Evolutionary conservation across 2,329 filamentous ascomycete genomes (phyloP).

Genomic region (Corynespora cassiicola): DNA sequence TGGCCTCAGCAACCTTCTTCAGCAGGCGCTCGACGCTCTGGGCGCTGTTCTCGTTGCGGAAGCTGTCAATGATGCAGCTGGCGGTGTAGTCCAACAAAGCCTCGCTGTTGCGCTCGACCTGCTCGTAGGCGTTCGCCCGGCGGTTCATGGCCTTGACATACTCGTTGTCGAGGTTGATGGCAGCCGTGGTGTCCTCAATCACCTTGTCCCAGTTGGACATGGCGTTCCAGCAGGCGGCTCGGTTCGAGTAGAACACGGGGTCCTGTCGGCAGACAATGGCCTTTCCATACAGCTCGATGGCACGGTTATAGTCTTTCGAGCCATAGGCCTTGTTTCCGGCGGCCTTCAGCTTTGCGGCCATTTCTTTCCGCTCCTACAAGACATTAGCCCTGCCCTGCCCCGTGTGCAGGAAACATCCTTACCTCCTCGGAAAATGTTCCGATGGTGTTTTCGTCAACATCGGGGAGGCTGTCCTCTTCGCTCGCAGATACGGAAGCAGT

Average conservation of each 20-base stretch:
- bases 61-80: constrained; percentile 98
- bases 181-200: constrained; percentile 94
- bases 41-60: constrained; percentile 88
- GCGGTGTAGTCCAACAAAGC: constrained; percentile 97
- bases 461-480: constrained; percentile 54
- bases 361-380: constrained; percentile 79
- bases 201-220: constrained; percentile 94
- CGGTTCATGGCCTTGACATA: constrained; percentile 98
- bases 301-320: constrained; percentile 89
- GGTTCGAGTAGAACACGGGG: constrained; percentile 98
- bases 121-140: constrained; percentile 94
- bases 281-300: constrained; percentile 94
- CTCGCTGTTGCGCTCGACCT: constrained; percentile 88
- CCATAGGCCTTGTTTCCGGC: constrained; percentile 97
- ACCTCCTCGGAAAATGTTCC: constrained; percentile 52
- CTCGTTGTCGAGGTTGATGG: constrained; percentile 89
- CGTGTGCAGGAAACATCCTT: constrained; percentile 9
- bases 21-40: constrained; percentile 90
- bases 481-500: constrained; percentile 46
- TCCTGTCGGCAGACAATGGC: constrained; percentile 97
- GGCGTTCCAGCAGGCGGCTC: constrained; percentile 96
- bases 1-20: constrained; percentile 95
- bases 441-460: constrained; percentile 56
- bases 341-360: constrained; percentile 90
- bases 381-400: constrained; percentile 26